Conservation (phyloP, 2,329 filamentous ascomycete species). For the Ophiostoma ips region DNA sequence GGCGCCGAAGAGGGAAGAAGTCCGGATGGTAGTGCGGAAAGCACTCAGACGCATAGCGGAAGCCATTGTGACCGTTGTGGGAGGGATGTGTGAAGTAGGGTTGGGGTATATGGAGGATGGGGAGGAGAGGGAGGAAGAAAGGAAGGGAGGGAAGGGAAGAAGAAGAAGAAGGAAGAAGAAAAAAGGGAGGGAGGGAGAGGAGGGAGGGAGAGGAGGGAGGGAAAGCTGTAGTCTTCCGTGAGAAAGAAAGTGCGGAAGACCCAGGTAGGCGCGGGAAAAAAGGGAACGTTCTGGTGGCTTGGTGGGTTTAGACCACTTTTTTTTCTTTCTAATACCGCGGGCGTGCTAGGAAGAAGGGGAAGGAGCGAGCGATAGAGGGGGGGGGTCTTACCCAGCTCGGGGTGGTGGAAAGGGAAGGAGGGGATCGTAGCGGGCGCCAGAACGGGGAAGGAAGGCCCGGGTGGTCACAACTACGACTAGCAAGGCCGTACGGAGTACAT, state of each 20-base stretch:
- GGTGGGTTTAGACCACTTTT: slow-evolving; percentile 9
- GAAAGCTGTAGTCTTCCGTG: background rate
- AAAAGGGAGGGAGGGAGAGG: slow-evolving; percentile 14
- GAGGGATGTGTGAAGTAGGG: background rate
- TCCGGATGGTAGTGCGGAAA: slow-evolving; percentile 61
- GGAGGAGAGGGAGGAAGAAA: slow-evolving; percentile 18
- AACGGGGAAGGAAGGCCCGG: background rate
- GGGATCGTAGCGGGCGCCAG: background rate
- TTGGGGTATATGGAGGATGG: slow-evolving; percentile 9
- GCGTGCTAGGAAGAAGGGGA: slow-evolving; percentile 7
- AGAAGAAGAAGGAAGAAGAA: background rate
- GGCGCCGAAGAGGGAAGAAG: slow-evolving; percentile 48
- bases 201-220: background rate
- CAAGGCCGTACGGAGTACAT: too few relatives aligned
- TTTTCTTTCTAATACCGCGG: slow-evolving; percentile 4
- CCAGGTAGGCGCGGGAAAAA: slow-evolving; percentile 12
- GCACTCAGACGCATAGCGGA: slow-evolving; percentile 70
- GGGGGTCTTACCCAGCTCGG: background rate
- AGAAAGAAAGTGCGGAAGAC: background rate
- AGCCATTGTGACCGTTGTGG: slow-evolving; percentile 48
- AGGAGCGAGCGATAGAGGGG: slow-evolving; percentile 3
- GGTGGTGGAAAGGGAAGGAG: slow-evolving; percentile 1
- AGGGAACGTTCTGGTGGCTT: slow-evolving; percentile 1
- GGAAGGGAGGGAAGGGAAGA: background rate
- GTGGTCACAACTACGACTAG: background rate